A percentile compares a stretch with the other conserved stretches of the same genome.
Conservation (phyloP, 805 yeast genomes). For the Candida boleticola region DNA sequence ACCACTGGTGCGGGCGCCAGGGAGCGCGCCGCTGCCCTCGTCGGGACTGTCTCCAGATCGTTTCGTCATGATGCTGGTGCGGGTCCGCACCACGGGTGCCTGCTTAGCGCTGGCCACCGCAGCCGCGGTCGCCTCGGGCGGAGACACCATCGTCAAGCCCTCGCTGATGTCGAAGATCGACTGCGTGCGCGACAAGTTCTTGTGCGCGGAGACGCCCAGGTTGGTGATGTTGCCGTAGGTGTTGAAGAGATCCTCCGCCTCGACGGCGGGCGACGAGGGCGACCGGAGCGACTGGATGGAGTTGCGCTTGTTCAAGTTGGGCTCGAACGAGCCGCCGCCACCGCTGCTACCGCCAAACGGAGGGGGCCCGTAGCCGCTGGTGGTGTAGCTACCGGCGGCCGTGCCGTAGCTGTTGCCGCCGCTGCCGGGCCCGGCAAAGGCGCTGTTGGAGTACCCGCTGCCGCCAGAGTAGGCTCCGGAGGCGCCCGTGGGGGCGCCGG, state of each 20-base stretch:
- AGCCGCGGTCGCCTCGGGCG: too few relatives aligned
- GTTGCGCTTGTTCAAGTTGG: constrained; percentile 13
- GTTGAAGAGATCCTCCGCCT: constrained; percentile 24
- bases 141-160: constrained; percentile 13
- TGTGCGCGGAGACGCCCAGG: constrained; percentile 10
- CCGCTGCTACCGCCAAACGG: not conserved
- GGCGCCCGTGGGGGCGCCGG: constrained; percentile 15
- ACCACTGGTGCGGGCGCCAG: not conserved
- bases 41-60: not conserved
- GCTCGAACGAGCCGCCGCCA: not conserved
- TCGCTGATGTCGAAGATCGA: constrained; percentile 29
- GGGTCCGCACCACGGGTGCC: not conserved
- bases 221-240: constrained; percentile 1
- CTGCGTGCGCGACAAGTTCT: constrained; percentile 30
- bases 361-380: not conserved
- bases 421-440: constrained; percentile 1
- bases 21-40: not conserved
- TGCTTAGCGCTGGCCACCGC: too few relatives aligned
- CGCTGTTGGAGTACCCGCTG: not conserved
- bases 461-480: constrained; percentile 16
- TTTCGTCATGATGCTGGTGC: not conserved
- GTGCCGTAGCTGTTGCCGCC: not conserved
- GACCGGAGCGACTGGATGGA: constrained; percentile 32
- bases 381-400: not conserved
- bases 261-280: constrained; percentile 34